Conservation (phyloP, 257 asterid genomes). For the Capsicum pubescens region DNA sequence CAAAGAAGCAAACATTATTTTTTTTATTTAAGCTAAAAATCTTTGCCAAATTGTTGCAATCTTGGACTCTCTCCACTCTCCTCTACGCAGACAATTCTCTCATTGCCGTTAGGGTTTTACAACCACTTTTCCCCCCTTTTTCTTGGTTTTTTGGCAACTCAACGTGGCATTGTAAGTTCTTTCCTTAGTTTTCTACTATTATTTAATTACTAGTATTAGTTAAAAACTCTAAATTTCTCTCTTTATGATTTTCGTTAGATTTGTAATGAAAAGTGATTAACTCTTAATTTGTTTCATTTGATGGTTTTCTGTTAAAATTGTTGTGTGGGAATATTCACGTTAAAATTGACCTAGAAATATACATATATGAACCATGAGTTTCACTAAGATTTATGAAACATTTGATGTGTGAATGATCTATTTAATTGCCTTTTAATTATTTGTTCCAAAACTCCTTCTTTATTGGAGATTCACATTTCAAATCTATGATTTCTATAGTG, state of each 20-base stretch:
- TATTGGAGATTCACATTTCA: background rate
- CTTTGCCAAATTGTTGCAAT: background rate
- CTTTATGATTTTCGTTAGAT: background rate
- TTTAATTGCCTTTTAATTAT: background rate
- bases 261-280: background rate
- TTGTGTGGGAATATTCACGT: background rate
- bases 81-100: background rate
- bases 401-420: background rate
- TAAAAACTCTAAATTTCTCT: background rate
- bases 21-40: background rate
- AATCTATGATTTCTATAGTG: background rate
- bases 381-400: background rate
- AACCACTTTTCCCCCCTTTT: background rate
- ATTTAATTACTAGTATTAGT: background rate
- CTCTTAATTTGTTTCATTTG: background rate
- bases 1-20: background rate
- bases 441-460: background rate
- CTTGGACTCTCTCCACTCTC: background rate
- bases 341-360: background rate
- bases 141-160: background rate
- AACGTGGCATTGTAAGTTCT: background rate
- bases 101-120: background rate
- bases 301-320: background rate
- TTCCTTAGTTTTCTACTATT: background rate
- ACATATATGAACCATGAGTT: background rate